These are phyloP conservation scores for Escovopsis weberi DNA, from an alignment of 2,329 filamentous ascomycete genomes.

Conservation along the genomic window DNA sequence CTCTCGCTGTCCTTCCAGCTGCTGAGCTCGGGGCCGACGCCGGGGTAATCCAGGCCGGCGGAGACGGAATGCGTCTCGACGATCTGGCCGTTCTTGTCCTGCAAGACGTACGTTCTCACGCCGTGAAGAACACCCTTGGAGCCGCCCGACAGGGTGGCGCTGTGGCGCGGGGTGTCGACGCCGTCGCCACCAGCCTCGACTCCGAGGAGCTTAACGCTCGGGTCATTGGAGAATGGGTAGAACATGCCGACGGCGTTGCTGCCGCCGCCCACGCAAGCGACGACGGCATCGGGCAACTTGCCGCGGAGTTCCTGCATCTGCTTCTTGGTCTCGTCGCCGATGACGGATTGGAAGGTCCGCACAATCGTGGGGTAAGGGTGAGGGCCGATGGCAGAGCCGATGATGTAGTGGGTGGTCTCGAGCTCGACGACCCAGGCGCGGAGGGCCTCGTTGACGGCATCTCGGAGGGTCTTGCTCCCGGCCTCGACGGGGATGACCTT, in stretches of 20 bases:
- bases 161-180: slow-evolving; percentile 70
- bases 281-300: slow-evolving; percentile 87
- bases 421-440: slow-evolving; percentile 89
- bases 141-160: slow-evolving; percentile 74
- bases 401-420: slow-evolving; percentile 93
- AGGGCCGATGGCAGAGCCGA: slow-evolving; percentile 91
- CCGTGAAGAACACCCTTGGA: slow-evolving; percentile 90
- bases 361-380: slow-evolving; percentile 98
- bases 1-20: slow-evolving; percentile 84
- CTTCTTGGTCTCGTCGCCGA: slow-evolving; percentile 84
- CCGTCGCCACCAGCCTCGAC: slow-evolving; percentile 95
- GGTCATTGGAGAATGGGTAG: slow-evolving; percentile 82
- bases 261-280: slow-evolving; percentile 91
- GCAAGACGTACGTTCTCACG: slow-evolving; percentile 88
- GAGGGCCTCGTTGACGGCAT: slow-evolving; percentile 90
- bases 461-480: slow-evolving; percentile 67
- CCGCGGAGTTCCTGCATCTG: slow-evolving; percentile 77
- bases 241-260: slow-evolving; percentile 97
- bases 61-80: slow-evolving; percentile 91
- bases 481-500: slow-evolving; percentile 87
- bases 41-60: slow-evolving; percentile 91
- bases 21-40: slow-evolving; percentile 83
- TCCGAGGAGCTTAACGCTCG: slow-evolving; percentile 72
- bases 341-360: slow-evolving; percentile 92
- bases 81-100: slow-evolving; percentile 87